Base-by-base conservation (phyloP, 1,284 basidiomycete genomes). In the Ceratobasidium sp. region DNA sequence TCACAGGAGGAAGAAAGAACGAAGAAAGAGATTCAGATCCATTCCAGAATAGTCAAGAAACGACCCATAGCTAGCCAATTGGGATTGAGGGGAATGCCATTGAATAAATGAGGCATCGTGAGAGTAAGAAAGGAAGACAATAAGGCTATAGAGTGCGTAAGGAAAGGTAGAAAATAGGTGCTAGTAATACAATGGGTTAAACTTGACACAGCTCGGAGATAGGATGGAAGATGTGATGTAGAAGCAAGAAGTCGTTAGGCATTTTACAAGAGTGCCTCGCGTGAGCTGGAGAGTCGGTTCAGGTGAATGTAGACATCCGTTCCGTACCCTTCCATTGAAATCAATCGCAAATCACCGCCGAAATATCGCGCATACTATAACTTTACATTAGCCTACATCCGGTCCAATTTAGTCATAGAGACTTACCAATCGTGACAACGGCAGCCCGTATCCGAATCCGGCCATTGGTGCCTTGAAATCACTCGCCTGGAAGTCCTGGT, bases 381-480 rank as follows among this genome's bases (percentile, higher is more conserved):
- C 33, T 36, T n/a, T 49, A 39, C 53, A 70, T 67, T 73, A 53
- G n/a, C 69, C 30, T 19, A n/a, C 53, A 39, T 19, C 49, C 46
- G 5, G 13, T 41, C 21, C 62, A 66, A 66, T 8, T n/a, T 16
- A 56, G 39, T n/a, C 19, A 27, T 36, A 29, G 70, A 58, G 56
- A 82, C 88, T 75, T 72, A 93, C 91, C 82, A 97, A 79, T 79
- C 95, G 81, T 59, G 92, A 94, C 25, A 97, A 81, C 8, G 96
- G 96, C 25, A 98, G 78, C 0, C 95, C 95, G 77, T 98, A 98
- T 9, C 93, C 94, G 75, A 95, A 98, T 1, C 96, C 96, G 46
- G 96, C 96, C 95, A 99, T 97, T 0, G 96, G 96, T 3, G 96
- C 96, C 77, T 95, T 94, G 79, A 98, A 98, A 78, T 99, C 96